These are phyloP conservation scores for Isoetes taiwanensis DNA, from an alignment of 75 land plant genomes.

Conservation along the genomic window DNA sequence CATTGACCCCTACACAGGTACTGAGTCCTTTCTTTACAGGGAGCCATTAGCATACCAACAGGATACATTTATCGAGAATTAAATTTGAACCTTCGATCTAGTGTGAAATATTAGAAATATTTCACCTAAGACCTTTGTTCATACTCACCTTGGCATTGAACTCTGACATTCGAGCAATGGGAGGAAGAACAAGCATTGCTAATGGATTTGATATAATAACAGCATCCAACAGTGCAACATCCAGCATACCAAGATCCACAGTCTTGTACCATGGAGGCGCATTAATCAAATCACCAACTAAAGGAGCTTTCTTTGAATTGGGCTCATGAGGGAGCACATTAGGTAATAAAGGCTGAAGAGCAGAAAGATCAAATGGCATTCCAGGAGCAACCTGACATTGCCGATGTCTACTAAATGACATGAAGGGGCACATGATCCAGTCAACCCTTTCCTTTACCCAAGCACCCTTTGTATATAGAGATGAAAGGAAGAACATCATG, in stretches of 20 bases:
- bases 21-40: too few relatives aligned
- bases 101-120: too few relatives aligned
- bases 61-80: too few relatives aligned
- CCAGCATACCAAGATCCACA: constrained; percentile 31
- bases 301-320: background rate
- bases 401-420: constrained; percentile 48
- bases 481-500: too few relatives aligned
- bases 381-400: constrained; percentile 51
- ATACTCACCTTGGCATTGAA: constrained; percentile 54
- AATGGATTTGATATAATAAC: constrained; percentile 61
- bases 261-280: constrained; percentile 73
- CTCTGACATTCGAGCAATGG: constrained; percentile 37
- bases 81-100: too few relatives aligned
- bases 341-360: constrained; percentile 48
- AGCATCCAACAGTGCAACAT: constrained; percentile 51
- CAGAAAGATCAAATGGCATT: constrained; percentile 71
- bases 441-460: constrained; percentile 36
- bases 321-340: constrained; percentile 8
- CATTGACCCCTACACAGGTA: too few relatives aligned
- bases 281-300: constrained; percentile 14
- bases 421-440: constrained; percentile 33
- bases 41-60: too few relatives aligned
- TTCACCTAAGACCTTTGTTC: too few relatives aligned
- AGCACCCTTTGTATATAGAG: constrained; percentile 43
- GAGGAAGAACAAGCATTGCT: constrained; percentile 83